Conservation (phyloP, 2,329 filamentous ascomycete species). For the Leptographium procerum region DNA sequence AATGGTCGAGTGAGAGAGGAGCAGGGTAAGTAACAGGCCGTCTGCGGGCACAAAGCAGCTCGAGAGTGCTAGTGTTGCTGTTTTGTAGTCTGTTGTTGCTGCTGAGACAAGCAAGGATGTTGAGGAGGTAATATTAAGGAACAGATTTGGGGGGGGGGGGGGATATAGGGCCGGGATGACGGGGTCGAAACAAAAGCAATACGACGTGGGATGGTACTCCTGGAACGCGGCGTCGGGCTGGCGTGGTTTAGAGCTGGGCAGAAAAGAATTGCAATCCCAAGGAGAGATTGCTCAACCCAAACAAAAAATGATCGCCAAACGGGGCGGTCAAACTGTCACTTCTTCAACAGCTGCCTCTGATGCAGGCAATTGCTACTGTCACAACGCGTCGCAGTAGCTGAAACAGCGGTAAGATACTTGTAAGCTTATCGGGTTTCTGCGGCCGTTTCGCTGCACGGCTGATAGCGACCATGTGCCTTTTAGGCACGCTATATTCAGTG, state of each 20-base stretch:
- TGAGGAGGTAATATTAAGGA: conserved; percentile 6
- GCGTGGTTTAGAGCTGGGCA: neutral
- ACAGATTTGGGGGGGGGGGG: conserved; percentile 1
- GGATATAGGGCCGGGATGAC: conserved; percentile 8
- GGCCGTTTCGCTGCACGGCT: neutral
- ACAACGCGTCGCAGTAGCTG: conserved; percentile 8
- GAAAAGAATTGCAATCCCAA: neutral
- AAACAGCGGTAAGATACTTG: neutral
- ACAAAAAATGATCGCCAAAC: neutral
- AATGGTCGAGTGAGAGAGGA: neutral
- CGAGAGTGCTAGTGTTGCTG: neutral
- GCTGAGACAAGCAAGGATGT: neutral
- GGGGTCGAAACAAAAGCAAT: neutral
- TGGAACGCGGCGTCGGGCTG: neutral
- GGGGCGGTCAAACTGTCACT: neutral
- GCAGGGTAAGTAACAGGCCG: neutral
- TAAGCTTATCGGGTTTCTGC: neutral
- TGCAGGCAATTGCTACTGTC: conserved; percentile 2
- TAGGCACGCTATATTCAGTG: conserved; percentile 1
- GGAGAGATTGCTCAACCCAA: neutral
- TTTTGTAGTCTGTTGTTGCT: neutral
- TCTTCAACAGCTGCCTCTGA: neutral
- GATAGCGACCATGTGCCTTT: neutral
- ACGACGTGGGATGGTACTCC: no score
- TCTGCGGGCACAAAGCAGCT: neutral